These are phyloP conservation scores for Fraxinus excelsior DNA, from an alignment of 257 asterid genomes.

Conservation along the genomic window DNA sequence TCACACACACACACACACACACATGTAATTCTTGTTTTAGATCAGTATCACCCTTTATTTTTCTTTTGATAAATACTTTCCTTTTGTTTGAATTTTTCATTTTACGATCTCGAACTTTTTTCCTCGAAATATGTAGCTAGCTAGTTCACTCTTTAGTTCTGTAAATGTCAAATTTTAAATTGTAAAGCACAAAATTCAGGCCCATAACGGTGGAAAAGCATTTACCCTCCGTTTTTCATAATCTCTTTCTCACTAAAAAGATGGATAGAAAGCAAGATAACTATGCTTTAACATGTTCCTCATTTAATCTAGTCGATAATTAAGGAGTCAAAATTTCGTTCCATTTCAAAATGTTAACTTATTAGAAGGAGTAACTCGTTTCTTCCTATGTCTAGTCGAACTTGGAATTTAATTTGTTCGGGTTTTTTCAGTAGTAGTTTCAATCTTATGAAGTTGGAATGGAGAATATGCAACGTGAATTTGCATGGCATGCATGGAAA, in stretches of 20 bases:
- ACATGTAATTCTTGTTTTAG: background rate
- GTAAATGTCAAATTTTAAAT: conserved; percentile 51
- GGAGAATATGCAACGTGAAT: conserved; percentile 36
- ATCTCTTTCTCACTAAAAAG: conserved; percentile 62
- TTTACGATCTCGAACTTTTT: conserved; percentile 13
- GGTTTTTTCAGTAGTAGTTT: background rate
- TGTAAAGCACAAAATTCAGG: conserved; percentile 43
- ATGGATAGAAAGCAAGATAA: conserved; percentile 68
- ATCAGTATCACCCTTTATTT: conserved; percentile 1
- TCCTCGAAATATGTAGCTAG: conserved; percentile 1
- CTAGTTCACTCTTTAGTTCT: conserved; percentile 19
- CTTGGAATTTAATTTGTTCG: too few species aligned
- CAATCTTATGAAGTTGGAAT: background rate
- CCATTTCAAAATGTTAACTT: too few species aligned
- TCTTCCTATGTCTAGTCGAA: too few species aligned
- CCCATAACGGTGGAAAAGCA: conserved; percentile 48
- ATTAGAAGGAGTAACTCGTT: too few species aligned
- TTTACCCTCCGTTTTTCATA: conserved; percentile 45
- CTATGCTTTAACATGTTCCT: conserved; percentile 64
- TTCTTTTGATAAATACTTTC: conserved; percentile 17
- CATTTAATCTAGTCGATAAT: background rate
- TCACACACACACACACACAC: background rate
- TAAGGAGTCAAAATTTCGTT: too few species aligned
- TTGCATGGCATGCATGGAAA: conserved; percentile 67
- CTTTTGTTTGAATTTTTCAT: conserved; percentile 36